Evolutionary conservation across 1,284 basidiomycete species (phyloP).

Genomic region (Tilletia horrida): DNA sequence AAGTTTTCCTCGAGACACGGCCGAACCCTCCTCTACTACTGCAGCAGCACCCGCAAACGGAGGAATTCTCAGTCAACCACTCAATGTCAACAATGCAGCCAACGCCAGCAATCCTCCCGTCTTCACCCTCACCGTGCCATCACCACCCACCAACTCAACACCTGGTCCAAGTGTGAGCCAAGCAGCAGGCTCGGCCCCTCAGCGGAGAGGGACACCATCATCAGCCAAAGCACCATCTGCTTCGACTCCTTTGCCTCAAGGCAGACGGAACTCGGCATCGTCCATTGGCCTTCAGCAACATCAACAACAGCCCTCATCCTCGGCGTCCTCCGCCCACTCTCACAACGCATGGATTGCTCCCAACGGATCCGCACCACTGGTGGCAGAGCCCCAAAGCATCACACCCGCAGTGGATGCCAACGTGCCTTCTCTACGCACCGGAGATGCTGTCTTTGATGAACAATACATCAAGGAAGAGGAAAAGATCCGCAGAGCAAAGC

Average conservation of each 20-base stretch:
- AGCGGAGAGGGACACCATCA: constrained; percentile 4
- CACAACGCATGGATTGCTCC: not conserved
- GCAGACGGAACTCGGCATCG: not conserved
- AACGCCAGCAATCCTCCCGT: not conserved
- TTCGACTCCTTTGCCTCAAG: not conserved
- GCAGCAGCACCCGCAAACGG: not conserved
- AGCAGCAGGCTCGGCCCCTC: not conserved
- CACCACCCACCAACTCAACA: constrained; percentile 2
- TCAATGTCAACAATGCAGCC: not conserved
- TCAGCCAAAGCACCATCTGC: not conserved
- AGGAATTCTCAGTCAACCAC: not conserved
- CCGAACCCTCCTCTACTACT: not conserved
- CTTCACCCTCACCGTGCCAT: constrained; percentile 13
- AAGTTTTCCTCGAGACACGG: not conserved
- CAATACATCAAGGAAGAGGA: constrained; percentile 50
- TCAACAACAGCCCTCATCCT: not conserved
- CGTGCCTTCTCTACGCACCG: constrained; percentile 34
- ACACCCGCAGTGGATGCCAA: not conserved
- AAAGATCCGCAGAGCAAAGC: constrained; percentile 41
- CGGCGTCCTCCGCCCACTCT: constrained; percentile 2
- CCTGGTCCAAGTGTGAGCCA: not conserved
- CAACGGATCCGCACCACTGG: not conserved
- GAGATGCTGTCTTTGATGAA: constrained; percentile 50
- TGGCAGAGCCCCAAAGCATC: not conserved
- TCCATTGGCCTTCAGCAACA: not conserved